Conservation (phyloP, 768 basidiomycete species). For the Favolaschia claudopus region DNA sequence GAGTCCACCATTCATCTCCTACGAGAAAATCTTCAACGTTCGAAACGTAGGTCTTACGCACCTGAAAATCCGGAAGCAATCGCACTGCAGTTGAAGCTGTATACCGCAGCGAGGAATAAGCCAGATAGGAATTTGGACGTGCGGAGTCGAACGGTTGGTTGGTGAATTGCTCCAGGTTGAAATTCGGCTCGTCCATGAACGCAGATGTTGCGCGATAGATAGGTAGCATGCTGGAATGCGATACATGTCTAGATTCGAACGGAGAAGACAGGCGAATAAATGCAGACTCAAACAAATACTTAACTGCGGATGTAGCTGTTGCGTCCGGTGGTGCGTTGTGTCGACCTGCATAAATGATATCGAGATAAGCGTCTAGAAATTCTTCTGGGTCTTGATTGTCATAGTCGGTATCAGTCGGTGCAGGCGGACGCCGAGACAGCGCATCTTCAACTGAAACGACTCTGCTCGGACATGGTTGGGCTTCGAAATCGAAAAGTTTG, state of each 20-base stretch:
- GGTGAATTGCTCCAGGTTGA: not conserved
- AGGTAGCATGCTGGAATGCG: not conserved
- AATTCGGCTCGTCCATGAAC: not conserved
- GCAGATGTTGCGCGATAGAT: not conserved
- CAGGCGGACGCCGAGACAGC: constrained; percentile 34
- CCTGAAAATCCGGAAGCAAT: not conserved
- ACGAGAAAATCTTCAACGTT: not conserved
- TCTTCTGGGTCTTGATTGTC: constrained; percentile 36
- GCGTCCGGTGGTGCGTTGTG: not conserved
- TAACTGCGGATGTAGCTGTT: not conserved
- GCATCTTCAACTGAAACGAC: constrained; percentile 36
- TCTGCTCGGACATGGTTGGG: not conserved
- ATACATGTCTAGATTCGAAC: not conserved
- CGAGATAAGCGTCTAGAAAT: constrained; percentile 33
- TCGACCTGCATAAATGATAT: not conserved
- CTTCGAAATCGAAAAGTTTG: constrained; percentile 35
- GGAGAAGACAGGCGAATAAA: not conserved
- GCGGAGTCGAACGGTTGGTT: not conserved
- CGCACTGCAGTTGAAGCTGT: not conserved
- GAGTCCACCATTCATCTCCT: not conserved
- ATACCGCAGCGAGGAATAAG: not conserved
- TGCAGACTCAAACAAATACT: not conserved
- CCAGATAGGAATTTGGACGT: not conserved
- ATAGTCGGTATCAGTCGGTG: constrained; percentile 16
- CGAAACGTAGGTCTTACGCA: not conserved